These are phyloP conservation scores for Rehmannia glutinosa DNA, from an alignment of 257 asterid genomes.

Conservation along the genomic window DNA sequence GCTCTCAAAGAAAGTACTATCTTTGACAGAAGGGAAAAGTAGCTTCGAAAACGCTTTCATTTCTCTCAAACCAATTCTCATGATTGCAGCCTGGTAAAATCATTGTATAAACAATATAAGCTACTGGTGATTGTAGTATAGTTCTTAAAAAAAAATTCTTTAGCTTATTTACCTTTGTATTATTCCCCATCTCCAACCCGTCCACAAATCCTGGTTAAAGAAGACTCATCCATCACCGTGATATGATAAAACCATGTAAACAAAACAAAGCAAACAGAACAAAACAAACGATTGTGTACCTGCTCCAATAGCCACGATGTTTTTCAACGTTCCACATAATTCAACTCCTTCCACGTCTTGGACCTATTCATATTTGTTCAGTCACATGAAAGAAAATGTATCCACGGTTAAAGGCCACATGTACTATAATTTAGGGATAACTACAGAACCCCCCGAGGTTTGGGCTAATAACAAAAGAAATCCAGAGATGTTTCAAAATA, in stretches of 20 bases:
- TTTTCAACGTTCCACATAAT: conserved; percentile 82
- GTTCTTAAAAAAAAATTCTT: not conserved
- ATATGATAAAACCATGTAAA: not conserved
- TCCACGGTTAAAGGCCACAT: not conserved
- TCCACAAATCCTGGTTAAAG: conserved; percentile 41
- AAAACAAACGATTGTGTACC: not conserved
- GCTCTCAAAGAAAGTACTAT: conserved; percentile 84
- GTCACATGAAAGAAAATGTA: not conserved
- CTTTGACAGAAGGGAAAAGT: conserved; percentile 73
- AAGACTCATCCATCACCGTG: not conserved
- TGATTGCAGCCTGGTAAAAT: conserved; percentile 66
- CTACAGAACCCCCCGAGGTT: no score
- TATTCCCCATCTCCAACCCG: conserved; percentile 48
- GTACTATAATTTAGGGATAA: no score
- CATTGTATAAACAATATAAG: not conserved
- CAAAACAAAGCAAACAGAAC: not conserved
- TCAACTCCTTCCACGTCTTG: conserved; percentile 91
- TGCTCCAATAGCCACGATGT: conserved; percentile 82
- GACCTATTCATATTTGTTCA: conserved; percentile 34
- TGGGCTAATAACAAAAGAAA: no score
- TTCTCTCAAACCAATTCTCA: conserved; percentile 82
- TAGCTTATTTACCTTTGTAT: conserved; percentile 58
- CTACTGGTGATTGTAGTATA: not conserved
- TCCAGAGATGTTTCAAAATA: no score
- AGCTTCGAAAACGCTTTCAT: conserved; percentile 85